These are phyloP conservation scores for Alloascoidea africana DNA, from an alignment of 805 yeast genomes.

Conservation along the genomic window DNA sequence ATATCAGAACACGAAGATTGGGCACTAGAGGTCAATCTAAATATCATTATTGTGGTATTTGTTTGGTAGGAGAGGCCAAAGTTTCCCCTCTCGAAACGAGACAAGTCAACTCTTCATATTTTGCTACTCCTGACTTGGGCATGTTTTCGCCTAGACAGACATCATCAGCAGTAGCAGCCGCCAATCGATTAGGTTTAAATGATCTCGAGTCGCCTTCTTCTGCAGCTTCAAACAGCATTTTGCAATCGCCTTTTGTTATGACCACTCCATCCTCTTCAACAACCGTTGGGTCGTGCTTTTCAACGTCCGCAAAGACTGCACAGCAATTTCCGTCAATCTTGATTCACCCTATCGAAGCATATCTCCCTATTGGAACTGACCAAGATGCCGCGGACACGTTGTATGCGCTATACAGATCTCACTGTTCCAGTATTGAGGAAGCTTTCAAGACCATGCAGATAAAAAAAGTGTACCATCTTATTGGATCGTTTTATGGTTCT, in stretches of 20 bases:
- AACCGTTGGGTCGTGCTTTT: too few species aligned
- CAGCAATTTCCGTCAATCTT: too few species aligned
- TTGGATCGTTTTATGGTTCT: conserved; percentile 36
- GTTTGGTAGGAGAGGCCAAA: conserved; percentile 25
- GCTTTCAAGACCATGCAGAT: conserved; percentile 53
- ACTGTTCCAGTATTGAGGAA: conserved; percentile 51
- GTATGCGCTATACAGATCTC: conserved; percentile 43
- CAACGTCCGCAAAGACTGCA: background rate
- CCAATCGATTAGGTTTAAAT: too few species aligned
- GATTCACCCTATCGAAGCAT: conserved; percentile 24
- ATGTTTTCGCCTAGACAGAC: background rate
- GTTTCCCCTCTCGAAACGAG: conserved; percentile 1
- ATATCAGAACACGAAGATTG: conserved; percentile 56
- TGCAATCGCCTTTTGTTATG: too few species aligned
- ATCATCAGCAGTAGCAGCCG: background rate
- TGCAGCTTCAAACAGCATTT: too few species aligned
- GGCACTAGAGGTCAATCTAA: conserved; percentile 75
- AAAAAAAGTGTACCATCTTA: conserved; percentile 37
- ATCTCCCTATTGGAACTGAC: conserved; percentile 30
- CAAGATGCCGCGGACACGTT: conserved; percentile 46
- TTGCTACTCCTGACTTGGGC: background rate
- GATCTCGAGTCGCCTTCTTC: background rate
- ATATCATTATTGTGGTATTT: conserved; percentile 76
- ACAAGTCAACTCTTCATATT: background rate
- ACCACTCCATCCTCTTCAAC: background rate